phyloP scores from a whole-genome alignment of 164 flowering plant species.

The Berberis vulgaris region DNA sequence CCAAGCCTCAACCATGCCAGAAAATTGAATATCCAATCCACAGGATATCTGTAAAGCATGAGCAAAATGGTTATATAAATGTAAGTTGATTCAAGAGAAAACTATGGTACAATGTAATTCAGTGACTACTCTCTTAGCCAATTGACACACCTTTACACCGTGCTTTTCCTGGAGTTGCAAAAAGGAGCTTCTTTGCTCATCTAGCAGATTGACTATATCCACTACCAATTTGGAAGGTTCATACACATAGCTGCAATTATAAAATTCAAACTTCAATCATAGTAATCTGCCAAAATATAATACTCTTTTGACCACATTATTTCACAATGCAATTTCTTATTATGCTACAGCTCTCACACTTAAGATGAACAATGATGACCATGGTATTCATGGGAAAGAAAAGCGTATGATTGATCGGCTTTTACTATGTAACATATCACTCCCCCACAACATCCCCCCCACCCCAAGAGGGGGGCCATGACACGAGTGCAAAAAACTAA shows the following conservation, averaged over 20 bases:
- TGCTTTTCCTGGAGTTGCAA: slow-evolving; percentile 75
- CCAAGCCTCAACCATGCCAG: slow-evolving; percentile 99
- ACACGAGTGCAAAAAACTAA: too few relatives aligned
- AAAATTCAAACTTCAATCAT: neutral
- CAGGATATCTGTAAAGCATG: slow-evolving; percentile 44
- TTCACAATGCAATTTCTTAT: too few relatives aligned
- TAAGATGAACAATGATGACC: too few relatives aligned
- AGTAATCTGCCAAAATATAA: neutral
- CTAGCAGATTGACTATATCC: slow-evolving; percentile 38
- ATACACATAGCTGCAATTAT: slow-evolving; percentile 53
- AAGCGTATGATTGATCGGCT: too few relatives aligned
- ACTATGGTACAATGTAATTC: neutral
- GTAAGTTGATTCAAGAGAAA: neutral
- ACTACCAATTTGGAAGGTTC: slow-evolving; percentile 66
- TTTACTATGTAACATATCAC: too few relatives aligned
- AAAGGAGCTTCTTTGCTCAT: slow-evolving; percentile 59
- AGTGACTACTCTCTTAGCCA: neutral
- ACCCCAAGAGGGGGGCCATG: too few relatives aligned
- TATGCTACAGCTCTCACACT: too few relatives aligned
- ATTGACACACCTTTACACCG: slow-evolving; percentile 49
- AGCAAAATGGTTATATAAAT: slow-evolving; percentile 5
- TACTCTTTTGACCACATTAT: too few relatives aligned
- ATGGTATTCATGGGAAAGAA: too few relatives aligned
- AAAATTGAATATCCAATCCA: slow-evolving; percentile 77
- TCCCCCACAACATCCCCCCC: too few relatives aligned